phyloP scores from a whole-genome alignment of 2,329 filamentous ascomycete genomes.

The Clarireedia paspali region DNA sequence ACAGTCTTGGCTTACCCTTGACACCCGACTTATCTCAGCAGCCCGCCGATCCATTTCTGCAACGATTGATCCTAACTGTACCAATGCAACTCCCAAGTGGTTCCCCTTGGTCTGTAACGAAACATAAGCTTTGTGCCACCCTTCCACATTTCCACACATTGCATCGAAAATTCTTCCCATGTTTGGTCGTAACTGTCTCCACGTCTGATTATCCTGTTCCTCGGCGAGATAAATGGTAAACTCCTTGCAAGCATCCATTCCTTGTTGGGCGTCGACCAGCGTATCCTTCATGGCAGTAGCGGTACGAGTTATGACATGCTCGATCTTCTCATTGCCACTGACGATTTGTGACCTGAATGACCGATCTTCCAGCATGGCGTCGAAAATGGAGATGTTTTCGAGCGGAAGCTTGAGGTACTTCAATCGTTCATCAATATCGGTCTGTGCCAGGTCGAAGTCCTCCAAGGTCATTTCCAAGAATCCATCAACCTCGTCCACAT shows the following conservation, averaged over 20 bases:
- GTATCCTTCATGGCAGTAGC: constrained; percentile 68
- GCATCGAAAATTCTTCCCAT: constrained; percentile 70
- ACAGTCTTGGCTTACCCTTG: constrained; percentile 54
- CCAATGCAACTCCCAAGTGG: constrained; percentile 60
- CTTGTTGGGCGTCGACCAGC: constrained; percentile 71
- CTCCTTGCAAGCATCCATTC: constrained; percentile 65
- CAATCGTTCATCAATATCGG: constrained; percentile 74
- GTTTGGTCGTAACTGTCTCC: constrained; percentile 52
- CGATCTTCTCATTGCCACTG: constrained; percentile 82
- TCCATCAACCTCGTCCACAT: constrained; percentile 90
- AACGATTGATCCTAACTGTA: constrained; percentile 68
- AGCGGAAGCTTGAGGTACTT: constrained; percentile 76
- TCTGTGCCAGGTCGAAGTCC: constrained; percentile 70
- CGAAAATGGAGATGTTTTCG: constrained; percentile 74
- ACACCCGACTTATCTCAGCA: constrained; percentile 72
- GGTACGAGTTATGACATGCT: constrained; percentile 79
- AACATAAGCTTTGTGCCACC: constrained; percentile 76
- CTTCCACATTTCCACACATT: constrained; percentile 88
- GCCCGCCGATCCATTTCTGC: constrained; percentile 81
- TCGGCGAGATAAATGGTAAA: constrained; percentile 68
- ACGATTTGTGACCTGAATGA: constrained; percentile 76
- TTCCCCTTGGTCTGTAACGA: constrained; percentile 68
- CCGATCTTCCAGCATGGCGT: constrained; percentile 79
- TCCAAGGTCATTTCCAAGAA: constrained; percentile 82
- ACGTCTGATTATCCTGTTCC: constrained; percentile 54